phyloP scores from a whole-genome alignment of 2,329 filamentous ascomycete genomes.

The Madurella fahalii region DNA sequence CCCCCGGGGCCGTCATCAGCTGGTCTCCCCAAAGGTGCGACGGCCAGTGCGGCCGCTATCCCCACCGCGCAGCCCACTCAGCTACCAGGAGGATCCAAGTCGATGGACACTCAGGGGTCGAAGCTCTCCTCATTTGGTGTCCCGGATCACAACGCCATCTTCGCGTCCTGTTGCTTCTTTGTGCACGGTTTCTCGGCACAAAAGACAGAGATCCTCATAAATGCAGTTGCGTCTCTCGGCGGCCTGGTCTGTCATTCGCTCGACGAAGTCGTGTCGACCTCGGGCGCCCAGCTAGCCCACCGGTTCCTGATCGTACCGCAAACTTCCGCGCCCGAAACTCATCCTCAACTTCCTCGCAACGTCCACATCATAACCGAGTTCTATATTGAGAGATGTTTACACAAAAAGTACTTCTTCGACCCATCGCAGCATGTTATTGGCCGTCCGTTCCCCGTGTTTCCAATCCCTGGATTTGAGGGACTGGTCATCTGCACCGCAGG shows the following conservation, averaged over 20 bases:
- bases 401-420: conserved; percentile 66
- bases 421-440: conserved; percentile 70
- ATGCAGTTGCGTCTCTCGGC: conserved; percentile 46
- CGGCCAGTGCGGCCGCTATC: neutral
- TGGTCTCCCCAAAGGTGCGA: neutral
- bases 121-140: conserved; percentile 25
- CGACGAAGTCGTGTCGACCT: conserved; percentile 36
- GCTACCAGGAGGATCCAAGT: conserved; percentile 6
- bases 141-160: conserved; percentile 41
- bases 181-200: conserved; percentile 55
- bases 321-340: conserved; percentile 42
- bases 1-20: conserved; percentile 26
- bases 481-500: conserved; percentile 75
- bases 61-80: conserved; percentile 1
- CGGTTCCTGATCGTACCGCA: conserved; percentile 56
- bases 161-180: conserved; percentile 54
- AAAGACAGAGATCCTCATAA: conserved; percentile 46
- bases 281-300: conserved; percentile 31
- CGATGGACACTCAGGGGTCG: conserved; percentile 22
- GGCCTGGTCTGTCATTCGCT: conserved; percentile 43
- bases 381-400: conserved; percentile 86
- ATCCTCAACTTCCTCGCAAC: conserved; percentile 38
- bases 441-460: conserved; percentile 68
- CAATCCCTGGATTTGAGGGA: conserved; percentile 63
- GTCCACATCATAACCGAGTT: conserved; percentile 72